Evolutionary conservation across 108 stramenopile species (phyloP).

Genomic region (Pinguiococcus pyrenoidosus): DNA sequence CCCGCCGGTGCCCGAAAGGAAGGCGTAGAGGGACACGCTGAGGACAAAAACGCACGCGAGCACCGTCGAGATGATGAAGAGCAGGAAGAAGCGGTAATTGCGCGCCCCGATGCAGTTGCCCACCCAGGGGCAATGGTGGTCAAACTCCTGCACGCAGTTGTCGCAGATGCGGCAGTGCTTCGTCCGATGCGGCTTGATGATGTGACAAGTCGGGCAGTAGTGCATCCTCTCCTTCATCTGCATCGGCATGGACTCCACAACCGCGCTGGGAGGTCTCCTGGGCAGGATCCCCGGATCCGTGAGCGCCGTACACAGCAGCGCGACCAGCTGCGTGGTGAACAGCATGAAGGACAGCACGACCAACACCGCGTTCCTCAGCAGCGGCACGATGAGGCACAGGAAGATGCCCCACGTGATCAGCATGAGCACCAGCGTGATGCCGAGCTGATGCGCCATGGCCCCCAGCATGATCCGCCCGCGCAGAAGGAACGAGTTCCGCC

Average conservation of each 20-base stretch:
- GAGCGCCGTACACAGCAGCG: too few relatives aligned
- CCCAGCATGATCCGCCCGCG: conserved; percentile 1
- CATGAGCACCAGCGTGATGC: not conserved
- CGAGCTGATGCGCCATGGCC: not conserved
- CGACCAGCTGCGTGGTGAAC: too few relatives aligned
- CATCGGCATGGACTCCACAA: conserved; percentile 13
- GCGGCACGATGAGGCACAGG: not conserved
- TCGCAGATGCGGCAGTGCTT: conserved; percentile 39
- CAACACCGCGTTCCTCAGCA: too few relatives aligned
- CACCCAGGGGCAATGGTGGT: conserved; percentile 34
- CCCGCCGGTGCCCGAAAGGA: conserved; percentile 5
- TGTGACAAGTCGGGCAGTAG: conserved; percentile 39
- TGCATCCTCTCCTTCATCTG: conserved; percentile 24
- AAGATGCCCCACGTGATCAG: not conserved
- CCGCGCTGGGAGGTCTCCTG: not conserved
- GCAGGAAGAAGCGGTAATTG: conserved; percentile 28
- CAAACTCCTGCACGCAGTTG: conserved; percentile 29
- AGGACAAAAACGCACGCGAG: not conserved
- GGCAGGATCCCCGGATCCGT: conserved; percentile 18
- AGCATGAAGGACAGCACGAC: too few relatives aligned
- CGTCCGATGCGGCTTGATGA: conserved; percentile 27
- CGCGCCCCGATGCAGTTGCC: conserved; percentile 32
- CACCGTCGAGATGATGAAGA: conserved; percentile 3
- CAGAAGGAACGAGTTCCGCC: not conserved
- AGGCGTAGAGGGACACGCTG: conserved; percentile 1